Percentiles rank a stretch among this genome's conserved stretches.
These are phyloP conservation scores for Lentithecium fluviatile DNA, from an alignment of 495 filamentous ascomycete species.

Conservation along the genomic window DNA sequence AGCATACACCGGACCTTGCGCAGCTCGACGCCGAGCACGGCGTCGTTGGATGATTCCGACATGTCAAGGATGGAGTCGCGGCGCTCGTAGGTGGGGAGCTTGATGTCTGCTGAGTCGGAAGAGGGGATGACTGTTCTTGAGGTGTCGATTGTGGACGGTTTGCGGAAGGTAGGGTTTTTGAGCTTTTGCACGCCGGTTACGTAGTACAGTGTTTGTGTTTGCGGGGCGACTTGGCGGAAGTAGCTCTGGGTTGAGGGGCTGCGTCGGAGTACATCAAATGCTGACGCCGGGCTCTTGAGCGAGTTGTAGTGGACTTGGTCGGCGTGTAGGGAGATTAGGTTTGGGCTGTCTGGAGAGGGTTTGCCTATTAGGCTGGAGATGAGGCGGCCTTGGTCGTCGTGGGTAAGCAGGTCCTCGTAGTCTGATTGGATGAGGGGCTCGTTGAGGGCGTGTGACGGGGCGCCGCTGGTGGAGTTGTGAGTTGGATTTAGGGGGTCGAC, in stretches of 20 bases:
- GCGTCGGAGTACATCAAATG: slow-evolving; percentile 19
- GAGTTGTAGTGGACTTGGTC: slow-evolving; percentile 16
- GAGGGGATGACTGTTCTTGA: slow-evolving; percentile 2
- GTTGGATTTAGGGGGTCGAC: slow-evolving; percentile 18
- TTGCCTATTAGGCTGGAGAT: not conserved
- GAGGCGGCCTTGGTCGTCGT: slow-evolving; percentile 23
- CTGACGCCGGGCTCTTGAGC: slow-evolving; percentile 9
- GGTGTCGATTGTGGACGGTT: slow-evolving; percentile 12
- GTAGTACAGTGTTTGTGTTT: slow-evolving; percentile 20
- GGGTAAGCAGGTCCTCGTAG: slow-evolving; percentile 14
- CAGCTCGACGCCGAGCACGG: slow-evolving; percentile 17
- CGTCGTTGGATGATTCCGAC: not conserved
- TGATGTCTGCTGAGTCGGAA: slow-evolving; percentile 3
- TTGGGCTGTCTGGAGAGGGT: not conserved
- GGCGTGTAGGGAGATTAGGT: slow-evolving; percentile 20
- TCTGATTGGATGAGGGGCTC: slow-evolving; percentile 9
- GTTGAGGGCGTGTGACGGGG: not conserved
- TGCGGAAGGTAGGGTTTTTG: slow-evolving; percentile 24
- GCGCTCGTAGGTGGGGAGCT: slow-evolving; percentile 17
- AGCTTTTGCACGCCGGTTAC: slow-evolving; percentile 25
- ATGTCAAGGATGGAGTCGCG: slow-evolving; percentile 26
- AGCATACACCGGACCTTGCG: slow-evolving; percentile 25
- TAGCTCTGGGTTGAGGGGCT: slow-evolving; percentile 6
- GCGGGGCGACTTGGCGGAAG: slow-evolving; percentile 10
- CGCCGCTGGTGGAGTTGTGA: slow-evolving; percentile 10